Base-by-base conservation (phyloP, 768 basidiomycete genomes). In the Neoboletus brunneissimus region DNA sequence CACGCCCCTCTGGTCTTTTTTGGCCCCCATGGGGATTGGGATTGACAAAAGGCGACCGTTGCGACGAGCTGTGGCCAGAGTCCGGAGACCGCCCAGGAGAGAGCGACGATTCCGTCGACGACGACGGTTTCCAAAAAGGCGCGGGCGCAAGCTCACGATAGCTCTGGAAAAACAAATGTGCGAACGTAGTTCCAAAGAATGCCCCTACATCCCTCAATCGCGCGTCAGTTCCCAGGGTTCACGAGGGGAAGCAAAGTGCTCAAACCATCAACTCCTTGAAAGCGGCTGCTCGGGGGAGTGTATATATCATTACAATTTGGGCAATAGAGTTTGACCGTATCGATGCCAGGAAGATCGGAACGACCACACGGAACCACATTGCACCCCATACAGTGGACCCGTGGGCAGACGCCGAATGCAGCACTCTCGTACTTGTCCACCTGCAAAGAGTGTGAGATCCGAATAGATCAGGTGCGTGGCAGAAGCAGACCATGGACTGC, bases 141-240 rank as follows among this genome's bases (percentile, higher is more conserved):
- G 93, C 91, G 0, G 95, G 91, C 10, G 92, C 86, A n/a, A 95
- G 82, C 70, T 96, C 94, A 25, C 91, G 90, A 76, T 96, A 98
- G 59, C 91, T 94, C 69, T 98, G 94, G 81, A 98, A 98, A 77
- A 98, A 96, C 25, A 99, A 80, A 67, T 98, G 94, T 1, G 95
- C 81, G 72, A 99, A 99, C n/a, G 96, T 98, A 0, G 96, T 98
- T 22, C 97, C 97, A 76, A 99, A 99, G 77, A 98, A 99, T 12
- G 97, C 97, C 59, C 96, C 95, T 98, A 59, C 35, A 57, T 61
- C 59, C 60, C 55, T 64, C 60, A 38, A 59, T 61, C 60, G 23
- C 48, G 46, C 54, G 29, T 64, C 56, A 53, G 59, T 45, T 59
- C 35, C 52, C 55, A 48, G 38, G 42, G 22, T 51, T 23, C 50